These are phyloP conservation scores for Beta corolliflora DNA, from an alignment of 179 eudicot genomes.

Conservation along the genomic window DNA sequence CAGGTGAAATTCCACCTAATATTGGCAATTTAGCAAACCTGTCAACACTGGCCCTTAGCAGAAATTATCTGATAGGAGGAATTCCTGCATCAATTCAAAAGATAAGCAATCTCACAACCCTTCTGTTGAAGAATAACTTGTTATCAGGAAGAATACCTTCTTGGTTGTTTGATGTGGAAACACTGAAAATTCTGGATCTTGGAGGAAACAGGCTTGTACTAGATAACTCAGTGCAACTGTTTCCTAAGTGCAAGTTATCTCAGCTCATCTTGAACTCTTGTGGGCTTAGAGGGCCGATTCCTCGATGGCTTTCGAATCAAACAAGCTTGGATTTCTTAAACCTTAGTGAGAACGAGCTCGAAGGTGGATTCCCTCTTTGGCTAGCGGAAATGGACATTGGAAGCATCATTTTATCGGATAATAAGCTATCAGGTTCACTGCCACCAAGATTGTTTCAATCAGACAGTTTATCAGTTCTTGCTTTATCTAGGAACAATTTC, in stretches of 20 bases:
- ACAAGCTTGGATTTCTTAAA: conserved; percentile 47
- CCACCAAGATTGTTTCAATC: conserved; percentile 55
- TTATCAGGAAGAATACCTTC: conserved; percentile 49
- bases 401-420: conserved; percentile 50
- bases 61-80: conserved; percentile 44
- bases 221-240: conserved; percentile 34
- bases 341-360: conserved; percentile 47
- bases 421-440: conserved; percentile 50
- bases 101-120: conserved; percentile 39
- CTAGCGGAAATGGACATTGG: conserved; percentile 59
- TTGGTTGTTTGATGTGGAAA: conserved; percentile 45
- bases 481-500: conserved; percentile 53
- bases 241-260: conserved; percentile 47
- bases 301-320: conserved; percentile 56
- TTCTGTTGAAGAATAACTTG: conserved; percentile 42
- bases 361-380: conserved; percentile 53
- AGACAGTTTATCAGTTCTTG: conserved; percentile 46
- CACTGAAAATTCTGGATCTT: conserved; percentile 34
- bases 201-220: conserved; percentile 45
- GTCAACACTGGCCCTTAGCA: conserved; percentile 14
- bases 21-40: conserved; percentile 26
- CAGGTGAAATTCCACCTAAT: conserved; percentile 24
- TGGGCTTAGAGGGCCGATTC: conserved; percentile 45
- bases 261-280: conserved; percentile 46
- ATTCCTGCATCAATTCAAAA: conserved; percentile 44